Percentiles rank a stretch among this genome's conserved stretches.
Conservation (phyloP, 176 grass and related monocot genomes). For the Musa troglodytarum region DNA sequence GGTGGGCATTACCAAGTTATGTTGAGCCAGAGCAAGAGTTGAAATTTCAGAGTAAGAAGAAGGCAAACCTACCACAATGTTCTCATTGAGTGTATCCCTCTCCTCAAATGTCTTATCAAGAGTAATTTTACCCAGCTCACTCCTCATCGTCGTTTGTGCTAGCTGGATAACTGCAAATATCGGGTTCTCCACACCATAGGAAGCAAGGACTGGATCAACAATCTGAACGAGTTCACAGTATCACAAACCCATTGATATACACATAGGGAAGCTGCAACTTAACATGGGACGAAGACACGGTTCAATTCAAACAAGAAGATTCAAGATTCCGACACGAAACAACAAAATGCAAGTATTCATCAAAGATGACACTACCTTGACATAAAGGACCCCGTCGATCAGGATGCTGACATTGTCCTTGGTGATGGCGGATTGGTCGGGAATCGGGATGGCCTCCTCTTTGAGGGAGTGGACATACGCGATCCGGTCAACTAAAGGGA, state of each 20-base stretch:
- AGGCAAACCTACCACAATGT: constrained; percentile 64
- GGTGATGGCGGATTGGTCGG: constrained; percentile 87
- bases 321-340: too few relatives aligned
- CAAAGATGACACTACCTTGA: constrained; percentile 48
- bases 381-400: constrained; percentile 83
- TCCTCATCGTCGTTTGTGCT: constrained; percentile 94
- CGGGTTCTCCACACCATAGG: constrained; percentile 89
- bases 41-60: background rate
- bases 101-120: constrained; percentile 91
- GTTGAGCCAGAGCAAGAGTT: background rate
- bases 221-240: constrained; percentile 40
- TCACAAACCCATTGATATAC: background rate
- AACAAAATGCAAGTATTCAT: too few relatives aligned
- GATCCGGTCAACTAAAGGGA: constrained; percentile 72
- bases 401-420: constrained; percentile 90
- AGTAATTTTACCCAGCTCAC: constrained; percentile 91
- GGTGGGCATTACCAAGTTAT: background rate
- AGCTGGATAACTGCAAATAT: constrained; percentile 83
- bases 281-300: too few relatives aligned
- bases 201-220: constrained; percentile 79
- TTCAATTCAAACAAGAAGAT: too few relatives aligned
- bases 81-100: constrained; percentile 71
- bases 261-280: too few relatives aligned
- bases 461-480: constrained; percentile 94
- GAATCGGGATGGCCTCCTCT: constrained; percentile 93